A percentile compares a stretch with the other conserved stretches of the same genome.
Conservation (phyloP, 2,329 filamentous ascomycete genomes). For the Neurospora sp. region DNA sequence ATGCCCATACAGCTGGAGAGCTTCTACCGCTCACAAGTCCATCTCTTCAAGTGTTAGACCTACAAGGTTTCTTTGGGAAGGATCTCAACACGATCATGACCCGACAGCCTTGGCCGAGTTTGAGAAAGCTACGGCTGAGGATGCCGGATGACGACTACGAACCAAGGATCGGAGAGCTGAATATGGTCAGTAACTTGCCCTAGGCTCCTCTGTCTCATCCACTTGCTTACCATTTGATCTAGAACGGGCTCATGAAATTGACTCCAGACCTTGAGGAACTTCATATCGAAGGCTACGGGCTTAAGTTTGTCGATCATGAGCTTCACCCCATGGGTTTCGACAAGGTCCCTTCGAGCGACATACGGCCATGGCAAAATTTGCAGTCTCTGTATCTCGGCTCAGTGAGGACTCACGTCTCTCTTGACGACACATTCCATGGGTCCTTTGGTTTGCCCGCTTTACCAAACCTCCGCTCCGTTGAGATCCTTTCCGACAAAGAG, state of each 20-base stretch:
- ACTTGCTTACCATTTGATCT: neutral
- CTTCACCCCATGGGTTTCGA: neutral
- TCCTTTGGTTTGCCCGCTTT: neutral
- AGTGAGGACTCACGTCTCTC: neutral
- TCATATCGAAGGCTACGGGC: neutral
- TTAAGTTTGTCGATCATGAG: neutral
- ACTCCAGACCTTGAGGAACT: neutral
- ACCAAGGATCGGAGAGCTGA: neutral
- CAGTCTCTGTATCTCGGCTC: neutral
- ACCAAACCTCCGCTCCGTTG: neutral
- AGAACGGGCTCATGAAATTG: neutral
- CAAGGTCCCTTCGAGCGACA: neutral
- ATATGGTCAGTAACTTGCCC: neutral
- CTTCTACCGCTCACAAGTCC: neutral
- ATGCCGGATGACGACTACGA: neutral
- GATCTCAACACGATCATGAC: neutral
- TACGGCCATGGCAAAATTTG: neutral
- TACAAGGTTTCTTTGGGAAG: neutral
- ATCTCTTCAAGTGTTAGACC: conserved; percentile 1
- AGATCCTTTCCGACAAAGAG: neutral
- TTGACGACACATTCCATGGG: neutral
- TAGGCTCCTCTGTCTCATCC: neutral
- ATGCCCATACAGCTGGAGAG: neutral
- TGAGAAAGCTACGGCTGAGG: neutral
- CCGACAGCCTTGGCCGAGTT: neutral